Evolutionary conservation across 2,329 filamentous ascomycete species (phyloP), one percentile per base, ranked within the genome.

Genomic region (Trichoderma cornu-damae): DNA sequence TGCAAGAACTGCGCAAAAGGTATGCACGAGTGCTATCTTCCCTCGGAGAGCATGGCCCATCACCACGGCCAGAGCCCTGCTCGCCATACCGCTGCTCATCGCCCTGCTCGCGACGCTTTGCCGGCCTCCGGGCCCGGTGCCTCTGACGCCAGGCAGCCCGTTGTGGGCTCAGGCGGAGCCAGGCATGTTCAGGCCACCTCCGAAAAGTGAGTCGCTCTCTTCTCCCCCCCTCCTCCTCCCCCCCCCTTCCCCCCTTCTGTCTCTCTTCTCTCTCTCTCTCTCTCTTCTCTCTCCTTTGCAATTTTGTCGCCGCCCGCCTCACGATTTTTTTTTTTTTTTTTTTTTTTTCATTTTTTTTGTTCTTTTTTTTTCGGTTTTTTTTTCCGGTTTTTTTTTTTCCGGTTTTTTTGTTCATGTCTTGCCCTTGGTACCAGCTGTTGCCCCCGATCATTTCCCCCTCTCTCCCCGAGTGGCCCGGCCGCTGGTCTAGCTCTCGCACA

Each of bases 1-100:
- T 84, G 81, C 73, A 81, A 82, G 68, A 84, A 84, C 70, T 84
- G 81, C 70, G 79, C 80, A 47, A 84, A 84, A 70, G 81, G 81
- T 59, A 79, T 83, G 79, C 81, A 84, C 69, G 80, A 84, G 57
- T 84, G 81, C 72, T 84, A 84, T 68, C 72, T 84, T 18, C 81
- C 81, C 37, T 83, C 80, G 28, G 81, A 84, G 71, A 81, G 77
- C 60, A 79, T 82, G 75, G 77, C 78, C 62, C 81, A 83, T 67
- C 78, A 81, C 61, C 80, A 82, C 63, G 80, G 81, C 59, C 79
- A 83, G 60, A 82, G 80, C 59, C 81, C 81, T 44, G 79, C 80
- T 55, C 77, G 79, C 44, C 72, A 75, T 61, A 62, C 70, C 37
- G 73, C 72, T 58, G 74, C 75, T 53, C 77, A 79, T 66, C 76